Evolutionary conservation across 371 early-diverging fungal genomes (phyloP).

Genomic region (Basidiobolus meristosporus): DNA sequence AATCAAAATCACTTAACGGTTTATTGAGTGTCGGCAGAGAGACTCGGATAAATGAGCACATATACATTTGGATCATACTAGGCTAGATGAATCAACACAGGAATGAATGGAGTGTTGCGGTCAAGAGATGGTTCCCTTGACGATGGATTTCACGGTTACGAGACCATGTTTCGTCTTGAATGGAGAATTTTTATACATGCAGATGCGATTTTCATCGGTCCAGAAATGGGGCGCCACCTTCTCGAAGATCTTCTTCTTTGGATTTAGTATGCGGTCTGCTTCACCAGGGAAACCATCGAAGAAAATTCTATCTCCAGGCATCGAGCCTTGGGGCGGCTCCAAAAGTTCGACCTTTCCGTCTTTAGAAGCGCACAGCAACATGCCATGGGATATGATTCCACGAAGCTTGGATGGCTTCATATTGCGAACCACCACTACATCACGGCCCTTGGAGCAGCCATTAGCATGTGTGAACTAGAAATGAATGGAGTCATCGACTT

Average conservation of each 20-base stretch:
- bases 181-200: too few species aligned
- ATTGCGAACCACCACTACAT: slow-evolving; percentile 30
- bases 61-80: too few species aligned
- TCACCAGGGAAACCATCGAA: background rate
- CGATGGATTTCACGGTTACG: too few species aligned
- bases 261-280: background rate
- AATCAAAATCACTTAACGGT: too few species aligned
- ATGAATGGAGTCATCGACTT: slow-evolving; percentile 8
- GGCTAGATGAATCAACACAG: too few species aligned
- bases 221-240: background rate
- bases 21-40: too few species aligned
- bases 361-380: slow-evolving; percentile 26
- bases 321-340: slow-evolving; percentile 15
- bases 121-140: too few species aligned
- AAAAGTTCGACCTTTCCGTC: slow-evolving; percentile 18
- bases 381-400: slow-evolving; percentile 32
- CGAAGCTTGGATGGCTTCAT: slow-evolving; percentile 36
- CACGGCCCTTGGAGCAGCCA: slow-evolving; percentile 8
- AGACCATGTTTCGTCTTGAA: too few species aligned
- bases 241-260: background rate
- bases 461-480: background rate
- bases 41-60: too few species aligned
- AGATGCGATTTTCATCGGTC: background rate
- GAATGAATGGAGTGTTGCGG: too few species aligned
- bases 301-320: slow-evolving; percentile 21